These are phyloP conservation scores for Dryas drummondii DNA, from an alignment of 306 rosid species.

Conservation along the genomic window DNA sequence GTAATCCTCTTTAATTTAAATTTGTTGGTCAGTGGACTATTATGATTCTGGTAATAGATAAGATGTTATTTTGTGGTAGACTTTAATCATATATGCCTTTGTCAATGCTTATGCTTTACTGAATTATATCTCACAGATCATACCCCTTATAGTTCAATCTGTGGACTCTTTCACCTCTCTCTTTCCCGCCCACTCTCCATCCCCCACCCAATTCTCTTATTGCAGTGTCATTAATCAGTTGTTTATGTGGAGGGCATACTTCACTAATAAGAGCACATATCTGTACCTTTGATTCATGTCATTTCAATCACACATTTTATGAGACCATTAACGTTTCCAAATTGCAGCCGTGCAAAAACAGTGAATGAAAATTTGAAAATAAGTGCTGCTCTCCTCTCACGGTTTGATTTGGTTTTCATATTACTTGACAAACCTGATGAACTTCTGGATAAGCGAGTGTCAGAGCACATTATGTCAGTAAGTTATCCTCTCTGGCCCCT, in stretches of 20 bases:
- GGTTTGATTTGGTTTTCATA: conserved; percentile 92
- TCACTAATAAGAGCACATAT: not conserved
- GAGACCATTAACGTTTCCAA: conserved; percentile 16
- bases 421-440: conserved; percentile 96
- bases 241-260: not conserved
- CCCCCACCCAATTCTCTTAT: not conserved
- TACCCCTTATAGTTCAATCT: not conserved
- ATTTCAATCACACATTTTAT: conserved; percentile 7
- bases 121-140: not conserved
- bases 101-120: not conserved
- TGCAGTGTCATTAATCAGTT: not conserved
- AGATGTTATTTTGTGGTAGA: not conserved
- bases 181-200: not conserved
- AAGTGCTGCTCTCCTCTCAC: conserved; percentile 83
- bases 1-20: conserved; percentile 37
- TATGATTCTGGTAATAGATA: conserved; percentile 15
- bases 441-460: conserved; percentile 84
- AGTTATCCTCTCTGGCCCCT: conserved; percentile 40
- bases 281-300: not conserved
- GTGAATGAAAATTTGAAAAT: conserved; percentile 96
- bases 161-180: not conserved
- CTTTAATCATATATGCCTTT: not conserved
- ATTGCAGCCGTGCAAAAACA: conserved; percentile 93
- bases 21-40: conserved; percentile 18
- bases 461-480: conserved; percentile 97